phyloP scores from a whole-genome alignment of 2,329 filamentous ascomycete genomes.

The Epichloe hybrida region DNA sequence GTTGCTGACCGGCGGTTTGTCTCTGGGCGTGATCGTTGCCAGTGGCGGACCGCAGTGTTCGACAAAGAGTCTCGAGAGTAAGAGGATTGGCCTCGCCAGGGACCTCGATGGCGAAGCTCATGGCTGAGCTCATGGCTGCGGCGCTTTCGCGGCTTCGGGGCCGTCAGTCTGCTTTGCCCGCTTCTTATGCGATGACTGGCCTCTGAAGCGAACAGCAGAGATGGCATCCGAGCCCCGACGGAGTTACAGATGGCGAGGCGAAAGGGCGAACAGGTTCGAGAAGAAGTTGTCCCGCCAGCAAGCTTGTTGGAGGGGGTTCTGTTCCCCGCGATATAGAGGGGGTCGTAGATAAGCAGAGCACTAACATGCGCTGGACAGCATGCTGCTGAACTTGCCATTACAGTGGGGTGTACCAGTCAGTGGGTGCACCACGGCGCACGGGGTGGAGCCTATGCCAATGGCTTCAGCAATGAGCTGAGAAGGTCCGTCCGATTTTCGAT shows the following conservation, averaged over 20 bases:
- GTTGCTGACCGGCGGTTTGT: conserved; percentile 55
- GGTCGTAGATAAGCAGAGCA: neutral
- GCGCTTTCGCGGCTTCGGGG: neutral
- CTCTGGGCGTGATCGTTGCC: conserved; percentile 49
- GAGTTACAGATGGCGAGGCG: neutral
- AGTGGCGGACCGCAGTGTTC: conserved; percentile 48
- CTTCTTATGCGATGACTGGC: neutral
- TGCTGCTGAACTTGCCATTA: too few relatives aligned
- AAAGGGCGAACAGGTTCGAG: neutral
- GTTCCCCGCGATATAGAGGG: neutral
- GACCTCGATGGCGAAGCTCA: conserved; percentile 65
- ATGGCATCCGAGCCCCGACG: neutral
- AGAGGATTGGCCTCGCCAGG: conserved; percentile 69
- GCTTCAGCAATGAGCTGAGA: conserved; percentile 2
- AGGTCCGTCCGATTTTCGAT: neutral
- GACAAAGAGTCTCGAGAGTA: conserved; percentile 47
- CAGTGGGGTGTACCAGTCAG: too few relatives aligned
- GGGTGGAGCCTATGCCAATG: neutral
- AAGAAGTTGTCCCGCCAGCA: neutral
- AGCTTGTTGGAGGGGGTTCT: neutral
- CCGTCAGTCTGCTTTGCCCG: neutral
- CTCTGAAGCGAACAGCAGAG: neutral
- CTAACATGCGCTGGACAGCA: too few relatives aligned
- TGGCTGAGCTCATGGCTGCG: conserved; percentile 44
- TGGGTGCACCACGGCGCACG: too few relatives aligned